Conservation (phyloP, 371 early-diverging fungal genomes). For the Mortierella sp. region DNA sequence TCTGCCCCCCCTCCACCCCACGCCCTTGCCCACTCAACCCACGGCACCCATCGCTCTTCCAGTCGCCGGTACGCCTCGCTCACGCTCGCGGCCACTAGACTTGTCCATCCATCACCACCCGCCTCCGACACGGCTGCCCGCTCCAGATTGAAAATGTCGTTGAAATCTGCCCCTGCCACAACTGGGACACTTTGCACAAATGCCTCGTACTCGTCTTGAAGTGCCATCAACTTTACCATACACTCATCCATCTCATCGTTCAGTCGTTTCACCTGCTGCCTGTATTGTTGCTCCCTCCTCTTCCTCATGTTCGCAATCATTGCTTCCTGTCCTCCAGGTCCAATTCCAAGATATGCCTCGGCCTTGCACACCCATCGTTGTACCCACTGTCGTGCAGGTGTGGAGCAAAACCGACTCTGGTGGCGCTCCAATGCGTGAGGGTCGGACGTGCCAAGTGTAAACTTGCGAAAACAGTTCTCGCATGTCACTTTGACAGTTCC, state of each 20-base stretch:
- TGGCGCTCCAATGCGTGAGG: constrained; percentile 3
- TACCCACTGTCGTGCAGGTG: background rate
- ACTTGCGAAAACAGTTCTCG: constrained; percentile 6
- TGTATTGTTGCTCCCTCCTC: background rate
- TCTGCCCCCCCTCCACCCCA: no score
- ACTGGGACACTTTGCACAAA: background rate
- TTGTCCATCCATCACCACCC: no score
- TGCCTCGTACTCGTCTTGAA: background rate
- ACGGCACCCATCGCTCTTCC: no score
- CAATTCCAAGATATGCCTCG: background rate
- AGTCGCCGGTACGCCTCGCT: no score
- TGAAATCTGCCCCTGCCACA: background rate
- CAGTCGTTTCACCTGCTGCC: background rate
- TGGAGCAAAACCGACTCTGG: constrained; percentile 2
- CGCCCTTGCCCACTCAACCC: no score
- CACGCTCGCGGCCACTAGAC: no score
- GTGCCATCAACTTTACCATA: background rate
- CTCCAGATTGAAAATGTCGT: background rate
- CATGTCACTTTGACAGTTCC: constrained; percentile 1
- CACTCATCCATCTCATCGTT: constrained; percentile 1
- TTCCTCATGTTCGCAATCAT: background rate
- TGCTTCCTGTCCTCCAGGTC: background rate
- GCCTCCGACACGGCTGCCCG: no score
- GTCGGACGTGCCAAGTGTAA: background rate
- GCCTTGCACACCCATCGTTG: background rate